Conservation (phyloP, 169 alveolate genomes). For the Amoebophrya sp. region DNA sequence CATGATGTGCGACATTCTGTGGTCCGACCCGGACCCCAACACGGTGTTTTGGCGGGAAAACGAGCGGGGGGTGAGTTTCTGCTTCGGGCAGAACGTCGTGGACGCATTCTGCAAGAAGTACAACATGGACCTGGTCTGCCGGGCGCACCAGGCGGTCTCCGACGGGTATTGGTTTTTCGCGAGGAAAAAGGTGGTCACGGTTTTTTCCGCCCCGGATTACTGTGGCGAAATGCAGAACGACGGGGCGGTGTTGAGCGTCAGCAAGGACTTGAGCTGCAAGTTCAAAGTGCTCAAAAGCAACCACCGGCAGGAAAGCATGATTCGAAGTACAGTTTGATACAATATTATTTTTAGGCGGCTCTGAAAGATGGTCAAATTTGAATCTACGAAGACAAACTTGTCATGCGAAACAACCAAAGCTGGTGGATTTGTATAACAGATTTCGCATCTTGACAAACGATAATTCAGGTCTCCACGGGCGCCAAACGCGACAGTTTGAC, state of each 20-base stretch:
- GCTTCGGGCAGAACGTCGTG: slow-evolving; percentile 90
- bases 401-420: no score
- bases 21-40: slow-evolving; percentile 94
- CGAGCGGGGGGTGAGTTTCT: slow-evolving; percentile 94
- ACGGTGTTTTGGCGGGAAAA: slow-evolving; percentile 94
- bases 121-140: slow-evolving; percentile 91
- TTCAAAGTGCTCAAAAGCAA: neutral
- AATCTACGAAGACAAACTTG: no score
- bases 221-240: slow-evolving; percentile 96
- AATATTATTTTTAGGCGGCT: no score
- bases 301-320: no score
- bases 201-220: slow-evolving; percentile 94
- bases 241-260: slow-evolving; percentile 92
- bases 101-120: slow-evolving; percentile 82
- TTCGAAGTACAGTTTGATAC: no score
- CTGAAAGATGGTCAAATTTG: no score
- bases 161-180: slow-evolving; percentile 96
- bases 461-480: no score
- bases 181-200: slow-evolving; percentile 86
- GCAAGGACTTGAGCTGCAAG: slow-evolving; percentile 76
- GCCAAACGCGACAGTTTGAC: no score
- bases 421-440: no score
- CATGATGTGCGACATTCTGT: slow-evolving; percentile 88
- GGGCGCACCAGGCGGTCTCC: slow-evolving; percentile 97
- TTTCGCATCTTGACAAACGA: no score